Conservation (phyloP, 768 basidiomycete species). For the Mycena maculata region DNA sequence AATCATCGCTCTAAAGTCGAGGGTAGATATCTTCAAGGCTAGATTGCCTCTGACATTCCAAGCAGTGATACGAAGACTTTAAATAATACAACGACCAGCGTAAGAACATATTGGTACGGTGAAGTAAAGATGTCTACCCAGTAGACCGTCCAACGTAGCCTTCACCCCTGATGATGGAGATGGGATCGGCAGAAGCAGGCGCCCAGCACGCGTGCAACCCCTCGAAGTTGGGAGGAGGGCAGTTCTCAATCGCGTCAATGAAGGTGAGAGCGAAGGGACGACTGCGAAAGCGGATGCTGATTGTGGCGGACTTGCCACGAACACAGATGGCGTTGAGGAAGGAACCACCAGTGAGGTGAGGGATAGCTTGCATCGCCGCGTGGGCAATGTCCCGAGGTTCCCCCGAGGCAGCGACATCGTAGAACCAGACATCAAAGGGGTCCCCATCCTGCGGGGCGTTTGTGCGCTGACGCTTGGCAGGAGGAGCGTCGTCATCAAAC, state of each 20-base stretch:
- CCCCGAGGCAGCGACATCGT: neutral
- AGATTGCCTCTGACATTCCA: constrained; percentile 1
- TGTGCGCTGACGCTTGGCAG: constrained; percentile 52
- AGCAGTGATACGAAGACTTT: constrained; percentile 23
- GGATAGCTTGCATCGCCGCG: neutral
- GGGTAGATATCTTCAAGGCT: neutral
- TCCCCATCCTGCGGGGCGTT: neutral
- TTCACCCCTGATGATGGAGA: neutral
- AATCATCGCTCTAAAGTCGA: neutral
- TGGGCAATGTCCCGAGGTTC: constrained; percentile 11
- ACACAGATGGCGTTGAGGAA: constrained; percentile 7
- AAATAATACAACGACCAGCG: neutral
- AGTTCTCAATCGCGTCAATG: constrained; percentile 12
- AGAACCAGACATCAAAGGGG: constrained; percentile 9
- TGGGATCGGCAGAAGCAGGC: neutral
- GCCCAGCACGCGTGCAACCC: constrained; percentile 13
- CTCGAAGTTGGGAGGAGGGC: neutral
- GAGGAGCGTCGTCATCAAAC: constrained; percentile 54
- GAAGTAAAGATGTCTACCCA: neutral
- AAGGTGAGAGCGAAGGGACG: constrained; percentile 4
- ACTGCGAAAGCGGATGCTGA: constrained; percentile 17
- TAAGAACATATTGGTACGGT: neutral
- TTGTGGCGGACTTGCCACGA: neutral
- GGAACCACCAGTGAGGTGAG: neutral
- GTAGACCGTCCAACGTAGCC: neutral